Base-by-base conservation (phyloP, 192 early-diverging fungal species). In the Blastocladiella britannica region DNA sequence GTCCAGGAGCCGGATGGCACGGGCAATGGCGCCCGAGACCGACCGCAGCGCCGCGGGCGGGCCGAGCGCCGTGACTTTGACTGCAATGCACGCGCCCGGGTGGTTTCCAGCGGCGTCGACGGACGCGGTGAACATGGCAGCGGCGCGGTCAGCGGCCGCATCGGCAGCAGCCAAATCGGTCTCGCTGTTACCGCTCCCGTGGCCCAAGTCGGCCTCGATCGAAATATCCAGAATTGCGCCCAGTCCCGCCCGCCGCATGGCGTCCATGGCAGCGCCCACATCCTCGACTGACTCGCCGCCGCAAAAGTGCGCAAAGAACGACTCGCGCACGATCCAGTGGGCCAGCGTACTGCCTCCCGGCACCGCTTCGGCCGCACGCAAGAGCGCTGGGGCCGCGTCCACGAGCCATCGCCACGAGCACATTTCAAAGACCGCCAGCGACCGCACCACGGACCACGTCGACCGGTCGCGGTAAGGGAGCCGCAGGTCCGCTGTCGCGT, bases 151-250 rank as follows among this genome's bases (percentile, higher is more conserved):
- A n/a, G n/a, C n/a, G n/a, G n/a, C n/a, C n/a, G n/a, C n/a, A n/a
- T n/a, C n/a, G n/a, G n/a, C n/a, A n/a, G n/a, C n/a, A n/a, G n/a
- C n/a, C n/a, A n/a, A n/a, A n/a, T n/a, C n/a, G n/a, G n/a, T n/a
- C n/a, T n/a, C n/a, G n/a, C n/a, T n/a, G n/a, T n/a, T n/a, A n/a
- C n/a, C n/a, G n/a, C n/a, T n/a, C 52, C 60, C 62, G 25, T 71
- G 71, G 51, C 80, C 80, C 51, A 89, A 57, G 56, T 95, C 92
- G 12, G 88, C 84, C 67, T 96, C 92, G 23, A 89, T 75, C 7
- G 86, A 85, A 9, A 87, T 70, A 68, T 89, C 87, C 25, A 96
- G 75, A 59, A 93, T 92, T 29, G 80, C 79, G n/a, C 85, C 83
- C 62, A 96, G 79, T 4, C 81, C 76, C 12, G 67, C 57, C 8